A percentile compares a stretch with the other conserved stretches of the same genome.
phyloP scores from a whole-genome alignment of 169 alveolate genomes.

The Plasmodium fragile region DNA sequence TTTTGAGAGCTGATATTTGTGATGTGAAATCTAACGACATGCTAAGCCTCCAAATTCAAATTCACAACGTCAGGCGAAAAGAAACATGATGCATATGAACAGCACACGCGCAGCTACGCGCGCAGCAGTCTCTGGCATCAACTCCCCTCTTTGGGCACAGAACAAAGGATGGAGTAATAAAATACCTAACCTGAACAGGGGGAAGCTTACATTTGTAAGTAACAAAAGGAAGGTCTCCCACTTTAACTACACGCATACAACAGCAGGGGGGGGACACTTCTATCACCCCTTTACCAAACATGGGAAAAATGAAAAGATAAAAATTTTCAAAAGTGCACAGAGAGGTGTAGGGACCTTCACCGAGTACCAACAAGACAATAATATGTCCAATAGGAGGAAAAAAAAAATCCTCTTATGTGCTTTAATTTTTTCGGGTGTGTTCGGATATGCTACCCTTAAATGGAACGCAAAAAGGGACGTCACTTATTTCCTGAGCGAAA shows the following conservation, averaged over 20 bases:
- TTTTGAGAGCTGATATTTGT: not conserved
- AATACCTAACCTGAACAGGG: constrained; percentile 2
- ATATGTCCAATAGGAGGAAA: constrained; percentile 13
- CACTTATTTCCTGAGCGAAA: constrained; percentile 45
- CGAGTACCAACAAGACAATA: constrained; percentile 14
- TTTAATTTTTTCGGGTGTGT: constrained; percentile 24
- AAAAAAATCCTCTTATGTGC: constrained; percentile 16
- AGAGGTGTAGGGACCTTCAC: constrained; percentile 1
- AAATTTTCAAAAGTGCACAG: constrained; percentile 11
- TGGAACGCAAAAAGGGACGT: constrained; percentile 56
- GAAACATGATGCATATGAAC: not conserved
- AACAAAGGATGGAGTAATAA: constrained; percentile 64
- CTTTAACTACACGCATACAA: constrained; percentile 7
- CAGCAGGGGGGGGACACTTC: not conserved
- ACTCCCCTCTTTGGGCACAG: not conserved
- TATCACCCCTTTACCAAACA: constrained; percentile 11
- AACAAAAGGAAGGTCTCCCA: constrained; percentile 35
- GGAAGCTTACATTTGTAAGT: constrained; percentile 7
- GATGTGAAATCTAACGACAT: not conserved
- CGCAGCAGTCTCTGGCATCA: not conserved
- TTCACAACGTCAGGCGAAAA: not conserved
- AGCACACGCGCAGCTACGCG: not conserved
- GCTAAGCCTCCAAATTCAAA: not conserved
- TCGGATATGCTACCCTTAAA: constrained; percentile 25
- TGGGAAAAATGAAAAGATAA: constrained; percentile 19